Evolutionary conservation across 768 basidiomycete genomes (phyloP), one percentile per base, ranked within the genome.

Genomic region (Kwoniella europaea): DNA sequence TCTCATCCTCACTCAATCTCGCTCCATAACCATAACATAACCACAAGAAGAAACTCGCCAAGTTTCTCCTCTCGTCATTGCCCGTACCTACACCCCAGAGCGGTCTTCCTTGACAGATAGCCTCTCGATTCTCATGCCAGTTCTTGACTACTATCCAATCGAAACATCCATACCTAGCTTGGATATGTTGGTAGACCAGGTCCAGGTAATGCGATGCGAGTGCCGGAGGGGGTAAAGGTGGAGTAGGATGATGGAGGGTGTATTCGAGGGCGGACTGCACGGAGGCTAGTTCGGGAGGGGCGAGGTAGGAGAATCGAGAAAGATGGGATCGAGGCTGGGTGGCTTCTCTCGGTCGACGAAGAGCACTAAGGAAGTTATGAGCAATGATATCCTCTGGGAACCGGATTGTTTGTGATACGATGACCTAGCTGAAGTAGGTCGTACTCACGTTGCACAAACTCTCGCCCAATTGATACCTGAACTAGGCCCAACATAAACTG

Each of bases 391-490:
- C 35, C 35, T 35, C 0, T 35, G 35, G 27, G 29, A 10, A 42
- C 6, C 6, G 13, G 24, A 10, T 46, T 41, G 29, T 24, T 20
- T 42, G 50, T 35, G 43, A 56, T 12, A 22, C 13, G 4, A 29
- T 27, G 35, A 41, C 22, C 5, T n/a, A 20, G n/a, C 41, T n/a
- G 18, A 42, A n/a, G n/a, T 50, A 24, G 24, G 55, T 20, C 20
- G 7, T 10, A 75, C 76, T 72, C 50, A 78, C 76, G 76, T 75
- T 4, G 76, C 72, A 62, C 76, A 78, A 5, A 78, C 74, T 63
- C 76, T 74, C 13, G 76, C 76, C 76, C 76, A 78, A 55, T 75
- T 78, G 64, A 78, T 67, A 4, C 76, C 76, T 18, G 76, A 78
- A 58, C 76, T 78, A 18, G 72, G 74, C 20, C 76, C 76, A 4